Conservation (phyloP, 1,284 basidiomycete genomes). For the Exobasidium cylindrosporum region DNA sequence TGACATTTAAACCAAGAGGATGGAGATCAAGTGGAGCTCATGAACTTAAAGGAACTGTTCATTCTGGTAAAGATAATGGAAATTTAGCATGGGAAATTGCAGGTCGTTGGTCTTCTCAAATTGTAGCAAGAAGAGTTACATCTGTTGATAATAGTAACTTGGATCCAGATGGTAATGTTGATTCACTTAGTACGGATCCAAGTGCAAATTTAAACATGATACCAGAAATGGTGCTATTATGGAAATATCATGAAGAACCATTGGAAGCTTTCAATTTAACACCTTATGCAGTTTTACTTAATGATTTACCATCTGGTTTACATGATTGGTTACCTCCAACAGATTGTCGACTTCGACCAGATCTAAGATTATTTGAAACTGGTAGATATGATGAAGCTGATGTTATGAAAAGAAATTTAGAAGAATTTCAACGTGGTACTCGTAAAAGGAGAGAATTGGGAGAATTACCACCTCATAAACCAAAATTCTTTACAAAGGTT, state of each 20-base stretch:
- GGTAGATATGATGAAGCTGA: constrained; percentile 89
- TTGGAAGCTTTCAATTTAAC: constrained; percentile 68
- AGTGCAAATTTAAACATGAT: constrained; percentile 56
- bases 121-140: constrained; percentile 72
- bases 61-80: constrained; percentile 63
- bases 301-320: constrained; percentile 71
- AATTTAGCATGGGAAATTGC: constrained; percentile 81
- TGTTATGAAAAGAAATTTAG: constrained; percentile 77
- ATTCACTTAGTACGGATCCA: constrained; percentile 58
- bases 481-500: constrained; percentile 61
- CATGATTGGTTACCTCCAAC: constrained; percentile 78
- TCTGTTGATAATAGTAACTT: constrained; percentile 68
- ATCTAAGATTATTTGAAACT: constrained; percentile 77
- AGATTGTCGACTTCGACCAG: constrained; percentile 87
- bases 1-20: constrained; percentile 93
- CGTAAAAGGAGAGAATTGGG: constrained; percentile 76
- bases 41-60: constrained; percentile 84
- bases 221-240: constrained; percentile 76
- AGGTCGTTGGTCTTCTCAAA: constrained; percentile 90
- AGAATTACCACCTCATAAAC: constrained; percentile 68
- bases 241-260: constrained; percentile 79
- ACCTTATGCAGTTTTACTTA: constrained; percentile 87
- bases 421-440: constrained; percentile 80
- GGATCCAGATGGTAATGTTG: constrained; percentile 66
- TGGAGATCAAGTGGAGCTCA: constrained; percentile 89